Base-by-base conservation (phyloP, 306 rosid species). In the Hippophae rhamnoides region DNA sequence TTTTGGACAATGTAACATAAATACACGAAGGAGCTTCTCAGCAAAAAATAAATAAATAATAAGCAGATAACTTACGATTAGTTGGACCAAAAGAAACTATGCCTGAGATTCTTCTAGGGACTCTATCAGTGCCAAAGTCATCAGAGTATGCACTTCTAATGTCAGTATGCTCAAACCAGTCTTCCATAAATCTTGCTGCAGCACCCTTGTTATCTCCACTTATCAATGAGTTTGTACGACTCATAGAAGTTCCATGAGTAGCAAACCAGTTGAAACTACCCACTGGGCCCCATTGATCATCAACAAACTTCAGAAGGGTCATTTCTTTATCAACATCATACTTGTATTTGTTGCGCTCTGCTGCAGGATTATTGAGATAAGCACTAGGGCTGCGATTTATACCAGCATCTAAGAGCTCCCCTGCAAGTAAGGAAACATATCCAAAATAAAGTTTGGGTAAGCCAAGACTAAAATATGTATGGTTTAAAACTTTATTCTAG, bases 161-260 rank as follows among this genome's bases (percentile, higher is more conserved):
- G 49, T 54, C 48, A 54, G 48, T 49, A 59, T 74, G 74, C 65
- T 81, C 92, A 74, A 90, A 85, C 95, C 96, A 90, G 71, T 90
- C 96, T 77, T 90, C 97, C 97, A 90, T 90, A 72, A 87, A 90
- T 23, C 97, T 76, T 57, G 90, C 86, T 64, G 96, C 97, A 9
- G 90, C 92, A 26, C 97, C 97, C 70, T 90, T 90, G 69, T 90
- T 90, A 71, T 90, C 97, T 81, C 97, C 94, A 18, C 95, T 90
- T 57, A 90, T 78, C 60, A 90, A 79, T 13, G 80, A 64, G 69
- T 90, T 90, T 61, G 84, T 77, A 41, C 95, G 90, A 57, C 97
- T 87, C 97, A 90, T 87, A 53, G 97, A 90, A 81, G 97, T 90
- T 72, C 94, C 90, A 65, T 90, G 97, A 68, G 97, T 90, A 14